phyloP scores from a whole-genome alignment of 169 alveolate genomes.

The Besnoitia besnoiti region DNA sequence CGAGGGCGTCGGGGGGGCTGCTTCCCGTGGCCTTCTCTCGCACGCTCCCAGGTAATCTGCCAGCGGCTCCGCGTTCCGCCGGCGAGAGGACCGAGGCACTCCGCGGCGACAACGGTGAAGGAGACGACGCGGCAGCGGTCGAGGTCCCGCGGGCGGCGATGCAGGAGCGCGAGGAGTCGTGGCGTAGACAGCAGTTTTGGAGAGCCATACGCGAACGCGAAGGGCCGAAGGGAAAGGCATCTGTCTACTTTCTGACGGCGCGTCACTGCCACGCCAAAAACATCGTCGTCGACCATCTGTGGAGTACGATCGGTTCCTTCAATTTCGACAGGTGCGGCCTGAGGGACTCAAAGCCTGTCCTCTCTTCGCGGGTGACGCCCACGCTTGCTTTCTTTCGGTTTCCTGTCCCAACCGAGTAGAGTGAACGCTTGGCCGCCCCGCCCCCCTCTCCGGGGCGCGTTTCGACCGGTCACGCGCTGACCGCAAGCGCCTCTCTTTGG shows the following conservation, averaged over 20 bases:
- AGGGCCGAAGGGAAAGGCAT: slow-evolving; percentile 18
- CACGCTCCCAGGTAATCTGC: too few species aligned
- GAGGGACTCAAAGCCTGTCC: too few species aligned
- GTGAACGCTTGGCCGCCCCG: too few species aligned
- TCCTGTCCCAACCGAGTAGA: too few species aligned
- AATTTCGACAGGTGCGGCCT: slow-evolving; percentile 16
- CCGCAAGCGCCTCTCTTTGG: too few species aligned
- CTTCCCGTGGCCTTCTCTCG: not conserved
- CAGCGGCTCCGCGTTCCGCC: too few species aligned
- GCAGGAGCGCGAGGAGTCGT: not conserved
- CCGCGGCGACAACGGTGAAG: not conserved
- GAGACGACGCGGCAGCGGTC: not conserved
- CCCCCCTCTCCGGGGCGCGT: too few species aligned
- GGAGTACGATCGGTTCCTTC: slow-evolving; percentile 22
- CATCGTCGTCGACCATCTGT: slow-evolving; percentile 33
- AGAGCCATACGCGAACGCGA: not conserved
- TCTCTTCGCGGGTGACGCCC: too few species aligned
- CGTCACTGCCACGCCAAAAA: slow-evolving; percentile 35
- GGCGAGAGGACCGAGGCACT: not conserved
- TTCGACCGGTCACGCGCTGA: too few species aligned
- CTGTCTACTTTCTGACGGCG: slow-evolving; percentile 1
- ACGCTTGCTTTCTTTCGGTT: too few species aligned
- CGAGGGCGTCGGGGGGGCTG: not conserved
- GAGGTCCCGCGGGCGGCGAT: not conserved
- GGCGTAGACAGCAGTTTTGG: not conserved